These are phyloP conservation scores for Straminergon stramineum DNA, from an alignment of 225 moss, liverwort and hornwort species.

Conservation along the genomic window DNA sequence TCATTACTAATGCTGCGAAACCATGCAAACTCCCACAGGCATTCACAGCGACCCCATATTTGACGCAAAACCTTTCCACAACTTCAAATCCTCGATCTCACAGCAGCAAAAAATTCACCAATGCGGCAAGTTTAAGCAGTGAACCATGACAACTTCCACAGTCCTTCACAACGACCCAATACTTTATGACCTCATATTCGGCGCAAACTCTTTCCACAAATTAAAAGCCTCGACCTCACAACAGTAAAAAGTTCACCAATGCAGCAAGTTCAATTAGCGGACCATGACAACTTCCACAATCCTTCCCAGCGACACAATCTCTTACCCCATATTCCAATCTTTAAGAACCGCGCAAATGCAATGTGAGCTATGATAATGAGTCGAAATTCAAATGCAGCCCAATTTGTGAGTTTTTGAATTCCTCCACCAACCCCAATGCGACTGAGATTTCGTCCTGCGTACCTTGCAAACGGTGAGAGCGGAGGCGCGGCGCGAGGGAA, in stretches of 20 bases:
- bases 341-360: not conserved
- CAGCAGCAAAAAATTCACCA: not conserved
- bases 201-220: not conserved
- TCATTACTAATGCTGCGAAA: not conserved
- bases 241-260: not conserved
- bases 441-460: not conserved
- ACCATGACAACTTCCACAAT: not conserved
- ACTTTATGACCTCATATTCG: not conserved
- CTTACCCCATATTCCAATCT: not conserved
- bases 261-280: not conserved
- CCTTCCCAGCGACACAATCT: not conserved
- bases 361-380: not conserved
- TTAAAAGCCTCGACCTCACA: not conserved
- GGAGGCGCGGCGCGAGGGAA: not conserved
- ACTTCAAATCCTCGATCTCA: not conserved
- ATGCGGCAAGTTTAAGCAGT: not conserved
- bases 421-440: not conserved
- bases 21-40: not conserved
- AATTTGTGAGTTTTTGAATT: not conserved
- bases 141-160: not conserved
- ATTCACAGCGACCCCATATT: not conserved
- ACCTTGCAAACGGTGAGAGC: constrained; percentile 16
- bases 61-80: not conserved
- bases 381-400: not conserved
- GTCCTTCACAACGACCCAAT: not conserved